phyloP scores from a whole-genome alignment of 2,329 filamentous ascomycete genomes.

The Elsinoe arachidis region DNA sequence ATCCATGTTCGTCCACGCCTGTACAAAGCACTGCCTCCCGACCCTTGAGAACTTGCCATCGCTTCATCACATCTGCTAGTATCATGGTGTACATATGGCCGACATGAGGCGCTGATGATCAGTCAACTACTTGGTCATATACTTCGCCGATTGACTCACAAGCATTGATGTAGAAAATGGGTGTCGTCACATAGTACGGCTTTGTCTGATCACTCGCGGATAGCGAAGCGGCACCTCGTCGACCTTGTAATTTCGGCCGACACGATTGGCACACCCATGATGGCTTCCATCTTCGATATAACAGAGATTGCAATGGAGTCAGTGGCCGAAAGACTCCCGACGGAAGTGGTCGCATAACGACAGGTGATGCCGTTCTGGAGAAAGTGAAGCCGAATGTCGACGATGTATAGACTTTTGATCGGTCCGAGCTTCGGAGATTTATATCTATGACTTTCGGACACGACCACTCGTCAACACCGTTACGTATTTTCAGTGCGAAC shows the following conservation, averaged over 20 bases:
- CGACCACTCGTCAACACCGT: not conserved
- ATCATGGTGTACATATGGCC: slow-evolving; percentile 93
- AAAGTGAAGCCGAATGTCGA: not conserved
- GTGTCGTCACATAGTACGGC: slow-evolving; percentile 90
- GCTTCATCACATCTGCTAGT: slow-evolving; percentile 80
- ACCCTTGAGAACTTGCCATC: slow-evolving; percentile 76
- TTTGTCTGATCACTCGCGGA: slow-evolving; percentile 40
- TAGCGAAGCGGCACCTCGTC: slow-evolving; percentile 14
- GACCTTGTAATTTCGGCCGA: not conserved
- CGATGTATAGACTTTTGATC: not conserved
- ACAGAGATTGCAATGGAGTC: slow-evolving; percentile 27
- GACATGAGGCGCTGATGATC: slow-evolving; percentile 67
- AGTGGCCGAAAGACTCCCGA: slow-evolving; percentile 1
- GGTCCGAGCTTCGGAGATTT: slow-evolving; percentile 12
- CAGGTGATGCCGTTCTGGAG: not conserved
- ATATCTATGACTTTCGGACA: not conserved
- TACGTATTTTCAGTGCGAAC: not conserved
- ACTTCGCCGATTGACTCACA: slow-evolving; percentile 43
- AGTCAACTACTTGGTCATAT: not conserved
- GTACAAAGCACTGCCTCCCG: slow-evolving; percentile 68
- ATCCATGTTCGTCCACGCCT: slow-evolving; percentile 93
- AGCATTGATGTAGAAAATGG: slow-evolving; percentile 98
- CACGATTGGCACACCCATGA: slow-evolving; percentile 25
- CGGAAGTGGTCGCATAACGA: not conserved
- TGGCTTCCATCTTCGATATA: slow-evolving; percentile 28